Percentiles rank a stretch among this genome's conserved stretches.
These are phyloP conservation scores for Penicillium sp. DNA, from an alignment of 2,329 filamentous ascomycete species.

Conservation along the genomic window DNA sequence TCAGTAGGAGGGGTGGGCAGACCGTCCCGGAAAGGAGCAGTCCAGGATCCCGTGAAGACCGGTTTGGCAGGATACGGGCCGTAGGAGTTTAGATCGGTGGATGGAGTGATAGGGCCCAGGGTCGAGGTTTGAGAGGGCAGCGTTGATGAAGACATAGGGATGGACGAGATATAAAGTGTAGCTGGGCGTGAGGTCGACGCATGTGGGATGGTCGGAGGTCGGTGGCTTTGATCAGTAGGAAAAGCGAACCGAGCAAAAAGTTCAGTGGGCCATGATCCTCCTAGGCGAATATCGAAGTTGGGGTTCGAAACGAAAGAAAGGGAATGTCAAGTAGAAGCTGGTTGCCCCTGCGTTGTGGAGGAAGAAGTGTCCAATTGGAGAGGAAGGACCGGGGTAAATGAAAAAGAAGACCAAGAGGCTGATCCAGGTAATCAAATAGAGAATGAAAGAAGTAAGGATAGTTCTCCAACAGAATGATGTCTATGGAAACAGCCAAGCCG, in stretches of 20 bases:
- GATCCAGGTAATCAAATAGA: background rate
- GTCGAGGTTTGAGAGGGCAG: conserved; percentile 28
- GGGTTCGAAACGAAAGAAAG: background rate
- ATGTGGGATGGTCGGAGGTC: conserved; percentile 10
- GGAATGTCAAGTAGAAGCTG: background rate
- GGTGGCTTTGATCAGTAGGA: background rate
- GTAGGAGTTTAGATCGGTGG: conserved; percentile 22
- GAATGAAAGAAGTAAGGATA: conserved; percentile 9
- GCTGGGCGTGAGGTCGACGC: conserved; percentile 11
- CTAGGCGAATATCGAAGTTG: background rate
- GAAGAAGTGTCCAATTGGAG: background rate
- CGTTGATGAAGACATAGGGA: conserved; percentile 37
- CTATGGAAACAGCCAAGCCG: conserved; percentile 25
- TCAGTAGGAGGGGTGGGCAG: conserved; percentile 44
- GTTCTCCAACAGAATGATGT: conserved; percentile 19
- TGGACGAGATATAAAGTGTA: conserved; percentile 5
- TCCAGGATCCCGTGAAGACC: conserved; percentile 28
- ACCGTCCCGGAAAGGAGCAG: conserved; percentile 42
- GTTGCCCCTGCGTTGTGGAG: background rate
- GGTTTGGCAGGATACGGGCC: conserved; percentile 14
- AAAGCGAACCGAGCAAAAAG: conserved; percentile 3
- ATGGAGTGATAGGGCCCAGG: conserved; percentile 29
- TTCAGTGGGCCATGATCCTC: conserved; percentile 16
- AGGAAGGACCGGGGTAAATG: background rate
- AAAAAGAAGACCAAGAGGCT: background rate